phyloP scores from a whole-genome alignment of 192 early-diverging fungal species.

The Backusella liffmaniae region DNA sequence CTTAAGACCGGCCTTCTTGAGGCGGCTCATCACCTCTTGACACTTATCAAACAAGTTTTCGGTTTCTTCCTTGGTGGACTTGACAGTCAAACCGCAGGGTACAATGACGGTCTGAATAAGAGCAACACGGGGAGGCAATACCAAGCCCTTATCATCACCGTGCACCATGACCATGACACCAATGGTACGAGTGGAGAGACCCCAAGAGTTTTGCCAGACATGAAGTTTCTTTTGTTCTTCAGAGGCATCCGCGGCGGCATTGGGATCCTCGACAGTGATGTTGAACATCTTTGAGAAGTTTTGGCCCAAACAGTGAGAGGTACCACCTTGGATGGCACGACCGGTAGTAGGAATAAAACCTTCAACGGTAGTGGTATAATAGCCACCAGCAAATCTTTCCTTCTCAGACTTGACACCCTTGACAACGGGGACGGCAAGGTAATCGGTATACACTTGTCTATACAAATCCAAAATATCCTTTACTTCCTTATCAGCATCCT shows the following conservation, averaged over 20 bases:
- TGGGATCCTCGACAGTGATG: slow-evolving; percentile 88
- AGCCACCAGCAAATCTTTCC: slow-evolving; percentile 98
- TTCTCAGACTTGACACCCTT: slow-evolving; percentile 98
- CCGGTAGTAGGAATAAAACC: slow-evolving; percentile 96
- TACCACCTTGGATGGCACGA: slow-evolving; percentile 97
- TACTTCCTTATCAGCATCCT: slow-evolving; percentile 86
- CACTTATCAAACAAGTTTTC: slow-evolving; percentile 63
- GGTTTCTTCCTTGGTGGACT: slow-evolving; percentile 78
- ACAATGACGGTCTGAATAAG: slow-evolving; percentile 88
- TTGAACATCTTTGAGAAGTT: slow-evolving; percentile 99
- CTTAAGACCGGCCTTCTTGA: slow-evolving; percentile 39
- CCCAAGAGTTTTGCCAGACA: slow-evolving; percentile 99
- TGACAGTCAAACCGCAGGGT: slow-evolving; percentile 90
- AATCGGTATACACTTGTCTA: slow-evolving; percentile 94
- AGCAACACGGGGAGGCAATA: slow-evolving; percentile 93
- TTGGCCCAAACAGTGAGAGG: slow-evolving; percentile 99
- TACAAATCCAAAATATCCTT: slow-evolving; percentile 91
- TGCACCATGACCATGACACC: slow-evolving; percentile 99
- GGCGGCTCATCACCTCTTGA: slow-evolving; percentile 36
- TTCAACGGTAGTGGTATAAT: slow-evolving; percentile 97
- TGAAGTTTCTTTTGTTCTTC: slow-evolving; percentile 68
- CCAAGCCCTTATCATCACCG: slow-evolving; percentile 97
- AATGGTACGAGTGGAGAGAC: slow-evolving; percentile 94
- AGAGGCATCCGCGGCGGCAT: slow-evolving; percentile 44
- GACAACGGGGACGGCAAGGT: slow-evolving; percentile 95